Conservation (phyloP, 2,329 filamentous ascomycete genomes). For the Monosporascus sp. region DNA sequence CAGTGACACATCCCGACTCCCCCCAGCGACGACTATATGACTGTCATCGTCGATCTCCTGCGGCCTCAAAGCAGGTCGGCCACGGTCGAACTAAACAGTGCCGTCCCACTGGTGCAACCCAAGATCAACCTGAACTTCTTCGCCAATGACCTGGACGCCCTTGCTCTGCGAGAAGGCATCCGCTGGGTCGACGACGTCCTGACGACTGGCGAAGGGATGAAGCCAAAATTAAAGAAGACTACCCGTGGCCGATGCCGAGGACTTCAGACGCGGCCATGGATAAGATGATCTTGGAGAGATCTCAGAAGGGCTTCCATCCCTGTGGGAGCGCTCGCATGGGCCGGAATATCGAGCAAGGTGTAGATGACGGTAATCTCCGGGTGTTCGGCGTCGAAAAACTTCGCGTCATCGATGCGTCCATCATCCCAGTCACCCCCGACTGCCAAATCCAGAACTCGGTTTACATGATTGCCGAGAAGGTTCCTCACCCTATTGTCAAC, state of each 20-base stretch:
- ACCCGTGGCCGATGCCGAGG: slow-evolving; percentile 57
- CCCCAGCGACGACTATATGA: slow-evolving; percentile 44
- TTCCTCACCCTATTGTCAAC: background rate
- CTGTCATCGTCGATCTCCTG: slow-evolving; percentile 47
- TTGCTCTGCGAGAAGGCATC: slow-evolving; percentile 54
- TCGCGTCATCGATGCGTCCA: slow-evolving; percentile 50
- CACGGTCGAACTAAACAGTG: slow-evolving; percentile 50
- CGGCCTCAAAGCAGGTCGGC: slow-evolving; percentile 40
- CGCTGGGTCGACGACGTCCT: slow-evolving; percentile 53
- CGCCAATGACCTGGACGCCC: slow-evolving; percentile 48
- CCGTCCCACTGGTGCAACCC: slow-evolving; percentile 52
- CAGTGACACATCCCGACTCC: slow-evolving; percentile 42
- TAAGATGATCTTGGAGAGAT: slow-evolving; percentile 50
- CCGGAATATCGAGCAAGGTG: slow-evolving; percentile 45
- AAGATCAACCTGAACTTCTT: slow-evolving; percentile 58
- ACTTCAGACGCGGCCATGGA: slow-evolving; percentile 52
- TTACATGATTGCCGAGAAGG: slow-evolving; percentile 56
- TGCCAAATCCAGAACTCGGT: slow-evolving; percentile 56
- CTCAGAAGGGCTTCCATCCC: slow-evolving; percentile 54
- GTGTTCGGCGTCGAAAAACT: slow-evolving; percentile 50
- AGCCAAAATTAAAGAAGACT: slow-evolving; percentile 47
- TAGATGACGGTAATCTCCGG: slow-evolving; percentile 44
- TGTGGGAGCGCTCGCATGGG: slow-evolving; percentile 51
- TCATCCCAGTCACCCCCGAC: slow-evolving; percentile 51
- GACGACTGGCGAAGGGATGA: slow-evolving; percentile 51